Base-by-base conservation (phyloP, 441 rosid genomes). In the Corymbia citriodora region DNA sequence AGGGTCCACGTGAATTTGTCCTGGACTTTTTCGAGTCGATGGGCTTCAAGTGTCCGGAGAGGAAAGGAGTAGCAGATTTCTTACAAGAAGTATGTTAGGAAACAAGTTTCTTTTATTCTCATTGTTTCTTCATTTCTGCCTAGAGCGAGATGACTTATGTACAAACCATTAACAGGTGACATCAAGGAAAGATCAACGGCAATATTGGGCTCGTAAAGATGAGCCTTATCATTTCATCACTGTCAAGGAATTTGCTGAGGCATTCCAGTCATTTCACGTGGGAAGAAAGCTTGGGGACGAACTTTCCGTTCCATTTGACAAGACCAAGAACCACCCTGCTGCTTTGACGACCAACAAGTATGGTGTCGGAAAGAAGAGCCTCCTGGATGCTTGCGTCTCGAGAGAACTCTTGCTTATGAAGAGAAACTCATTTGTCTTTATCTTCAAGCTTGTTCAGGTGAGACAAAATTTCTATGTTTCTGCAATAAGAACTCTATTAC, bases 31-130 rank as follows among this genome's bases (percentile, higher is more conserved):
- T 74, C 2, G 18, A 74, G 85, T 74, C 85, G n/a, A 40, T 23
- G 17, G 85, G 85, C 7, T 74, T 74, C 50, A 74, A 21, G 52
- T 74, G 85, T 55, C 88, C 88, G 2, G 88, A 87, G 48, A 87
- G 88, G 88, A 87, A 87, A 87, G 88, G 88, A 36, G 49, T 61
- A 55, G 70, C 88, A 54, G 88, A 87, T 87, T 87, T 87, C 65
- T 61, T 87, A 61, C 88, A 87, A 87, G 88, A 87, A 61, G 88
- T 87, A 87, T 19, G 85, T 40, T 23, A 52, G 52, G 52, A 74
- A 21, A 74, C 85, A 40, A 40, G n/a, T 74, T 74, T 2, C 85
- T 8, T 21, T 74, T 40, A 74, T 52, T 74, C 52, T 74, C 12
- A 7, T 74, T 8, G 16, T 74, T 74, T 74, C n/a, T 40, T 72